Evolutionary conservation across 306 rosid genomes (phyloP).

Genomic region (Prunus padus): DNA sequence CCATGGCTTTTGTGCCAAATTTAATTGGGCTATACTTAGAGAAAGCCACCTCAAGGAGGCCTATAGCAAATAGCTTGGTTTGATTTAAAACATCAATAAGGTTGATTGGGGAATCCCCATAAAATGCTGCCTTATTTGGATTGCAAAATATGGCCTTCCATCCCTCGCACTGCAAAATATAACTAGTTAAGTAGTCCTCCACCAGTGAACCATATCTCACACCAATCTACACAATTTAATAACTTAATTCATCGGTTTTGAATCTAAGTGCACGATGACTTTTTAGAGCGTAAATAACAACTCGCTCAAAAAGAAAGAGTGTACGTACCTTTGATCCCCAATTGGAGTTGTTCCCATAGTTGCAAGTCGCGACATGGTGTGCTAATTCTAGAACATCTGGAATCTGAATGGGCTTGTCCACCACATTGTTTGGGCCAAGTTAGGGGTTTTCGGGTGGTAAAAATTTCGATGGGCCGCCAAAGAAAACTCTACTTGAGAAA

Average conservation of each 20-base stretch:
- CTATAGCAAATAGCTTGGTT: constrained; percentile 35
- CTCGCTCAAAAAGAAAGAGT: background rate
- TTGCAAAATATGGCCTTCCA: constrained; percentile 40
- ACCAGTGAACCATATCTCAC: constrained; percentile 41
- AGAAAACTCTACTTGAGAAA: constrained; percentile 31
- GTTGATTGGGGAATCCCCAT: constrained; percentile 39
- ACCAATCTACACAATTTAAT: constrained; percentile 25
- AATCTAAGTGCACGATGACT: background rate
- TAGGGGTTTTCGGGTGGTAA: constrained; percentile 16
- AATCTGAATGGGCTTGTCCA: constrained; percentile 22
- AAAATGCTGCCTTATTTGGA: constrained; percentile 37
- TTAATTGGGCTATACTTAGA: constrained; percentile 32
- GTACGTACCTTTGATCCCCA: constrained; percentile 45
- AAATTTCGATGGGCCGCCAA: constrained; percentile 34
- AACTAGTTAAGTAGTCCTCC: constrained; percentile 38
- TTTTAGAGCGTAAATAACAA: background rate
- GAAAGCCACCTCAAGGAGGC: constrained; percentile 27
- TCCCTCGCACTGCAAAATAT: constrained; percentile 29
- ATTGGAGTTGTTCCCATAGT: constrained; percentile 27
- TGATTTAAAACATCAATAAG: constrained; percentile 35
- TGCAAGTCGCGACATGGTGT: constrained; percentile 28
- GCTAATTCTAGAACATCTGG: constrained; percentile 23
- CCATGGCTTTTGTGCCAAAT: constrained; percentile 19
- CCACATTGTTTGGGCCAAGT: constrained; percentile 23
- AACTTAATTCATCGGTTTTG: background rate